Base-by-base conservation (phyloP, 2,329 filamentous ascomycete species). In the Colletotrichum lentis region DNA sequence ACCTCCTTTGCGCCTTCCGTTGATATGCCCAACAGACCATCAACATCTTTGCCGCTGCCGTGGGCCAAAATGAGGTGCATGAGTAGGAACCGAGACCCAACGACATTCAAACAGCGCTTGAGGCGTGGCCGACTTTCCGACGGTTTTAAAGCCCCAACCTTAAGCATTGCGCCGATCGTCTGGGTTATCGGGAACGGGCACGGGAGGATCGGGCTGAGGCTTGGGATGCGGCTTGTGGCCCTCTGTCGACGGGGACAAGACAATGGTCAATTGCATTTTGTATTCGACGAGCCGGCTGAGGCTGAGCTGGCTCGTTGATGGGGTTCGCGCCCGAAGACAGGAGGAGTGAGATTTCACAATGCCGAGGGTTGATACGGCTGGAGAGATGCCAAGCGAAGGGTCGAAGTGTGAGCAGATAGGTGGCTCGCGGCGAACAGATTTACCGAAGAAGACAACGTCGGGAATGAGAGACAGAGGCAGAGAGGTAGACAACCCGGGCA, bases 121-220 rank as follows among this genome's bases (percentile, higher is more conserved):
- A 1, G 7, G 10, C 12, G 10, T 1, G 31, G 8, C 18, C 5
- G 18, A 14, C 16, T 10, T 52, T 20, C 18, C 12, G 27, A 3
- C 18, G 18, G 16, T 20, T 7, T 24, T 14, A 7, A 22, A 7
- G 31, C 20, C 18, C 24, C 41, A 37, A 22, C 11, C n/a, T 47
- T 11, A 46, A 14, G 31, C 31, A 11, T 22, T 20, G 50, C n/a
- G 63, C 16, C 52, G 39, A n/a, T 73, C 71, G 59, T 74, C 70
- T 14, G 74, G 74, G 22, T 54, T 63, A 8, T 73, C 70, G 49
- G 75, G 76, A 24, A 73, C 71, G 41, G 76, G 76, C 5, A 73
- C 73, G 16, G 75, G 74, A 53, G 76, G 75, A 39, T 76, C 73
- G 20, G 76, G 76, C 27, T 69, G 72, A 44, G 76, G 76, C 57